Percentiles rank a stretch among this genome's conserved stretches.
Evolutionary conservation across 345 rosid genomes (phyloP).

Genomic region (Eucalyptus guilfoylei): DNA sequence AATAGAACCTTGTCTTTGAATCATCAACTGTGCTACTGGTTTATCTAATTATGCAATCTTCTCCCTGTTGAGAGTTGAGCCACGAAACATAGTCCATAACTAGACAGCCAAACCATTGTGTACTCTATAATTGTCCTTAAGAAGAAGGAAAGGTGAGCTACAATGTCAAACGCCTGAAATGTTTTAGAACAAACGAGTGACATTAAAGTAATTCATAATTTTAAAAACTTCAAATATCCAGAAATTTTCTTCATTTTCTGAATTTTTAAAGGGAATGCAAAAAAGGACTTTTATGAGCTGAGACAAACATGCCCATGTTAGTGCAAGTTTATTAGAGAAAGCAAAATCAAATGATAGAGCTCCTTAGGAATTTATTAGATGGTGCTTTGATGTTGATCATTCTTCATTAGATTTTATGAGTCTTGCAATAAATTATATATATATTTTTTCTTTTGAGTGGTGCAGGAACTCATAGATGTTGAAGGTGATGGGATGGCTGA

Average conservation of each 20-base stretch:
- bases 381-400: neutral
- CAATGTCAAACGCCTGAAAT: neutral
- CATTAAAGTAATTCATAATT: neutral
- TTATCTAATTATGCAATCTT: neutral
- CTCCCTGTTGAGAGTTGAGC: neutral
- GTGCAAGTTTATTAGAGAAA: neutral
- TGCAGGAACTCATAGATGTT: slow-evolving; percentile 89
- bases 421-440: neutral
- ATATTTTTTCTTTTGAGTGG: neutral
- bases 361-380: neutral
- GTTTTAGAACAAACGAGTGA: neutral
- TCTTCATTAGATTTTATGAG: neutral
- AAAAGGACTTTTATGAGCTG: neutral
- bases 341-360: neutral
- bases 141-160: neutral
- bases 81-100: neutral
- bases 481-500: slow-evolving; percentile 99
- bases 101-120: neutral
- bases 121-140: neutral
- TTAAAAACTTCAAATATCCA: neutral
- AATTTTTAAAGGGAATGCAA: neutral
- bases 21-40: neutral
- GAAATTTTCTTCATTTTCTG: neutral
- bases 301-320: neutral
- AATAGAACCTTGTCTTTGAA: neutral